Conservation (phyloP, 164 flowering plant genomes). For the Stephania cephalantha region DNA sequence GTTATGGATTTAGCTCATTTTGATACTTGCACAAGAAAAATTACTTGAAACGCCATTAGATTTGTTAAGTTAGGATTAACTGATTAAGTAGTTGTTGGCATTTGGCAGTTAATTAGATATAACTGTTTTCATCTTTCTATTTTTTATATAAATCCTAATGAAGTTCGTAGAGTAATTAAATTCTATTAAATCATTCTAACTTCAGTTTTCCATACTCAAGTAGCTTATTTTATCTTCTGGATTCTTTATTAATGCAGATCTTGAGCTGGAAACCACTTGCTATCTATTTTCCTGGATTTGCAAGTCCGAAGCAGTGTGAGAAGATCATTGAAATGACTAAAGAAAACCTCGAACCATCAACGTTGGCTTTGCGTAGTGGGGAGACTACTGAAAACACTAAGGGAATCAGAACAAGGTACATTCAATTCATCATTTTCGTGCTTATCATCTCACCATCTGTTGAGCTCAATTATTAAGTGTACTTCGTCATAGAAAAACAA, state of each 20-base stretch:
- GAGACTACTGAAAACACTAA: conserved; percentile 62
- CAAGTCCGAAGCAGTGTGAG: conserved; percentile 66
- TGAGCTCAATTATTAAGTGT: background rate
- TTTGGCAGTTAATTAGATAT: background rate
- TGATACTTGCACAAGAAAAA: background rate
- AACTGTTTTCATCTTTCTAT: background rate
- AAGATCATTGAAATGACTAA: conserved; percentile 55
- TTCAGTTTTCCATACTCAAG: background rate
- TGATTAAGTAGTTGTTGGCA: too few species aligned
- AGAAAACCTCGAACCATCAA: conserved; percentile 54
- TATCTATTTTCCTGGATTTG: conserved; percentile 75
- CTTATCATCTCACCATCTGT: background rate
- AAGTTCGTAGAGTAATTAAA: background rate
- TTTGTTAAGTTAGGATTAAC: background rate
- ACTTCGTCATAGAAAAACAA: background rate
- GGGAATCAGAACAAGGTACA: conserved; percentile 86
- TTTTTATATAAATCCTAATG: background rate
- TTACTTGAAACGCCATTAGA: background rate
- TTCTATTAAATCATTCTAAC: background rate
- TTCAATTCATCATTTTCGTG: background rate
- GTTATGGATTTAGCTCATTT: background rate
- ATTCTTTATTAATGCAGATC: conserved; percentile 34
- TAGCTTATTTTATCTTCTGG: background rate
- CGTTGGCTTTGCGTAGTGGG: conserved; percentile 68
- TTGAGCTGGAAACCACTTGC: conserved; percentile 94